Evolutionary conservation across 2,329 filamentous ascomycete species (phyloP), one percentile per base, ranked within the genome.

Genomic region (Chaetomium globosum): DNA sequence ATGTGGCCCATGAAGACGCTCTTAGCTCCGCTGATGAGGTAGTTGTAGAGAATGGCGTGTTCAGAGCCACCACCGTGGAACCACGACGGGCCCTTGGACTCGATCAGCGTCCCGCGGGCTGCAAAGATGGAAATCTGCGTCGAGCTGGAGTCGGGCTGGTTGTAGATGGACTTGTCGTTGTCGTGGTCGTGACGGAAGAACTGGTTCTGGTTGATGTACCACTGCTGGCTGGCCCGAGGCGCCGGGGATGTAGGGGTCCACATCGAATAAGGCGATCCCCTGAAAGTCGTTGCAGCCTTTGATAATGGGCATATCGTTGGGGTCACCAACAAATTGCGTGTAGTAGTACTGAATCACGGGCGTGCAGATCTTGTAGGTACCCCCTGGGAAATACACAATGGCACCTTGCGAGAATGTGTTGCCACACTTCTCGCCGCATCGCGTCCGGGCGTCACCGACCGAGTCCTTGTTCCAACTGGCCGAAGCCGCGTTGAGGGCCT

Each of bases 301-400:
- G 57, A 88, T 79, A 8, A 81, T 79, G 12, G 89, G 79, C 63
- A 83, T 79, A 66, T 82, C 75, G 33, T 79, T 82, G 7, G 87
- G 84, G 77, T 91, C 87, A 59, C 89, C 89, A 36, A 91, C 80
- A 65, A 91, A 81, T 72, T 90, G 87, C 1, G 88, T 90, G 76
- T 90, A 90, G 78, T 91, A 91, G 74, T 85, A 84, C 75, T 89
- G 85, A 58, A 88, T 76, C 64, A 91, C 82, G 12, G 89, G 87
- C 69, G 79, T 80, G 70, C 82, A 86, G 66, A 91, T 82, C 4
- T 84, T 71, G 73, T 91, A 91, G n/a, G 85, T 90, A 67, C 89
- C 89, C 1, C 10, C 86, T 78, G 88, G 88, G 76, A 91, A 90
- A 77, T 90, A 91, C 66, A 92, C 81, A 23, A 91, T 77, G 31